Conservation (phyloP, 2,329 filamentous ascomycete species). For the Bipolaris victoriae region DNA sequence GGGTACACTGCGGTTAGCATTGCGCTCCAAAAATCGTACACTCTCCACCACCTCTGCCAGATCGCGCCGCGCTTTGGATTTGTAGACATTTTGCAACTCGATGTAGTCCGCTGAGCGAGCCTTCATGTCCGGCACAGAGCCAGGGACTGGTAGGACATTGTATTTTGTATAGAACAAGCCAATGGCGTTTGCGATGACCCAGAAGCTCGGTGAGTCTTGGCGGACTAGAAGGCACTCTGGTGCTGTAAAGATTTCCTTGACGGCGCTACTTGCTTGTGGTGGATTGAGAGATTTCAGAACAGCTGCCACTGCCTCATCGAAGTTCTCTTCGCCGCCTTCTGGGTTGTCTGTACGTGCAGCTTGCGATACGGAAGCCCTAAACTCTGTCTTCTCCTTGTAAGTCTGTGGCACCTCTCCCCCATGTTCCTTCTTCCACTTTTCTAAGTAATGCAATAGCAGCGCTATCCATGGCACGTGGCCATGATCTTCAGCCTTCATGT, state of each 20-base stretch:
- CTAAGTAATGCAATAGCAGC: constrained; percentile 80
- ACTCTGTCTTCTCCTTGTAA: constrained; percentile 86
- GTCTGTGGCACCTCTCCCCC: constrained; percentile 70
- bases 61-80: constrained; percentile 81
- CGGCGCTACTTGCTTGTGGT: constrained; percentile 69
- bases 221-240: constrained; percentile 60
- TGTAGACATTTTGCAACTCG: constrained; percentile 90
- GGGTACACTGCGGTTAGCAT: constrained; percentile 53
- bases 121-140: constrained; percentile 96
- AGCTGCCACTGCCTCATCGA: constrained; percentile 85
- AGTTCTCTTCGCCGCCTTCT: constrained; percentile 95
- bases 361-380: constrained; percentile 72
- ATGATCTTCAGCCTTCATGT: constrained; percentile 78
- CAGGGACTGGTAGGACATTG: constrained; percentile 78
- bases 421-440: constrained; percentile 77
- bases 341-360: constrained; percentile 73
- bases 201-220: constrained; percentile 70
- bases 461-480: constrained; percentile 90
- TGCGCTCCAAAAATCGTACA: constrained; percentile 63
- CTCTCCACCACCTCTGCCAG: constrained; percentile 72
- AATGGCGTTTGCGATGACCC: constrained; percentile 84
- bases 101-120: constrained; percentile 90
- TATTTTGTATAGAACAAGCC: constrained; percentile 77
- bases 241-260: constrained; percentile 81
- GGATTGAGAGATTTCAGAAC: constrained; percentile 84